Base-by-base conservation (phyloP, 495 filamentous ascomycete genomes). In the Penicillium roqueforti region DNA sequence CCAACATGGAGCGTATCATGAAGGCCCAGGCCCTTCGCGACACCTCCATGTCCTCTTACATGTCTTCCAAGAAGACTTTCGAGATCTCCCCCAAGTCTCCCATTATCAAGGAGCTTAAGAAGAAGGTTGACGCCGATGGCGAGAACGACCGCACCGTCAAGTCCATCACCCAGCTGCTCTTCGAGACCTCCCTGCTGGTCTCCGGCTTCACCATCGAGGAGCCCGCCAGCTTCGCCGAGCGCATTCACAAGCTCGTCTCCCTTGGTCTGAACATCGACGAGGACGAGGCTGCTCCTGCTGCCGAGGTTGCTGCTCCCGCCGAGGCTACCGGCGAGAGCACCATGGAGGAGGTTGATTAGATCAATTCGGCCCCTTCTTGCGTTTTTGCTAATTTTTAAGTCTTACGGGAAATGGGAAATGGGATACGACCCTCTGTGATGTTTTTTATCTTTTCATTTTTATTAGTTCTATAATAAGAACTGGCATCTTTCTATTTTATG, bases 1-100 rank as follows among this genome's bases (percentile, higher is more conserved):
- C 93, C 71, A 98, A 98, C 84, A 98, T 98, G 93, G 93, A 98
- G 86, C 95, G 93, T 81, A 98, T 98, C 85, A 98, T 98, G 93
- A 98, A 98, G 86, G 95, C 93, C 29, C 93, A 98, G 82, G 93
- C 93, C 72, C 90, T 98, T 63, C 95, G 93, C 80, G 93, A 98
- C 79, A 97, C 93, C 68, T 96, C 91, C 61, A 98, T 98, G 93
- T 87, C 81, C 78, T 95, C 89, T 56, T 98, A 98, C 87, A 98
- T 98, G 93, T 92, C 90, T 54, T 97, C 92, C 68, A 98, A 98
- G 91, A 98, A 98, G 88, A 98, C 95, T 50, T 97, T 98, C 61
- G 93, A 98, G 81, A 97, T 98, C 76, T 96, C 92, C n/a, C 93
- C 93, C 73, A 91, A 92, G 83, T 95, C 89, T 57, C 68, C 91